Base-by-base conservation (phyloP, 1,284 basidiomycete genomes). In the Ustilago esculenta region DNA sequence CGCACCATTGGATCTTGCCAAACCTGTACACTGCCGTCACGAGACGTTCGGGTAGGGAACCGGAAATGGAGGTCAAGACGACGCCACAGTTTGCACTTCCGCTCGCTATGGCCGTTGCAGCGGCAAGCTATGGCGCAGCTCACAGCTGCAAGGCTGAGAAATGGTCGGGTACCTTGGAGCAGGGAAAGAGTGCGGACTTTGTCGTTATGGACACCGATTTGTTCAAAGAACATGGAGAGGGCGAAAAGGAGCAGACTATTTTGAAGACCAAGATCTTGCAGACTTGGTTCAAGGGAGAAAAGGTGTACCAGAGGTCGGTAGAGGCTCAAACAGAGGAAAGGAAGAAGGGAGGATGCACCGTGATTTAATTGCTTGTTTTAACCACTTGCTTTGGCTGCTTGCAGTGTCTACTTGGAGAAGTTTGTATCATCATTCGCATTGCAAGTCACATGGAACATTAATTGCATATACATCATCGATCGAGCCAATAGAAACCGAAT, bases 1-100 rank as follows among this genome's bases (percentile, higher is more conserved):
- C 69, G 3, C 51, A 50, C 15, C 58, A 58, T 41, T 59, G 58
- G 53, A 59, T 66, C 33, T 37, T 72, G 50, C 65, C 64, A 12
- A 72, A 69, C 20, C 33, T 72, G n/a, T 64, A 69, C 36, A 69
- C 55, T 12, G 59, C 70, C 7, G 53, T 60, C 17, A 68, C 70
- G 3, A 53, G 70, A 18, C 47, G 59, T 3, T 68, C 70, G 1
- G 59, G 55, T 4, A 47, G 64, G 9, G 52, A 69, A 17, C 65
- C 70, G 4, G 39, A 53, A 18, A 24, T 58, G 29, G 23, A 50
- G 4, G 35, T 33, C 8, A 57, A 27, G 34, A 72, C 65, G 4
- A 69, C 64, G 11, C 65, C 70, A 3, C 54, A 72, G 23, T 72
- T 64, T n/a, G 70, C 70, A 0, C 35, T 72, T 23, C 70, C 70